Evolutionary conservation across 164 flowering plant species (phyloP).

Genomic region (Stephania cephalantha): DNA sequence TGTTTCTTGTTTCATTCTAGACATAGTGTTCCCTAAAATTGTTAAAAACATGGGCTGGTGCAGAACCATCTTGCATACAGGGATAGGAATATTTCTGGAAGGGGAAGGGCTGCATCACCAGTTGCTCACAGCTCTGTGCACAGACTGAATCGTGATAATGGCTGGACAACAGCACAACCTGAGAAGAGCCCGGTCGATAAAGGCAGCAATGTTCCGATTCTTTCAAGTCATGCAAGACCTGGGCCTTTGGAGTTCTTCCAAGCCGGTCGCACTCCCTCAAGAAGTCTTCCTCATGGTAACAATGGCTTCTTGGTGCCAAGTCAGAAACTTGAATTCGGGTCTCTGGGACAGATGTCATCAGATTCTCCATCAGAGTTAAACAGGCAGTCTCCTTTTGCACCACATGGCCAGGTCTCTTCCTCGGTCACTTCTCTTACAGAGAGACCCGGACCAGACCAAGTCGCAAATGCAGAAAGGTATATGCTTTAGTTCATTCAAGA

Average conservation of each 20-base stretch:
- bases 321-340: slow-evolving; percentile 38
- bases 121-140: slow-evolving; percentile 11
- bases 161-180: slow-evolving; percentile 18
- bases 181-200: slow-evolving; percentile 30
- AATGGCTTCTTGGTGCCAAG: slow-evolving; percentile 26
- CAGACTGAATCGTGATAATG: slow-evolving; percentile 40
- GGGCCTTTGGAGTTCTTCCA: slow-evolving; percentile 17
- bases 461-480: slow-evolving; percentile 38
- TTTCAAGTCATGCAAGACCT: slow-evolving; percentile 21
- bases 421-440: slow-evolving; percentile 7
- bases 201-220: slow-evolving; percentile 23
- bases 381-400: slow-evolving; percentile 14
- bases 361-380: slow-evolving; percentile 14
- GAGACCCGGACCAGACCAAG: slow-evolving; percentile 19
- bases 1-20: not conserved
- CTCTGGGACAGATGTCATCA: slow-evolving; percentile 18
- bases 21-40: slow-evolving; percentile 5
- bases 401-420: slow-evolving; percentile 5
- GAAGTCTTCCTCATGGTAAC: slow-evolving; percentile 14
- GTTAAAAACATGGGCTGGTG: slow-evolving; percentile 19
- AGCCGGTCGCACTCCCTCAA: slow-evolving; percentile 19
- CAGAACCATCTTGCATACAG: slow-evolving; percentile 50
- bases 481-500: not conserved
- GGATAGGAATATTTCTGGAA: slow-evolving; percentile 33
- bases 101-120: slow-evolving; percentile 40